Evolutionary conservation across 1,284 basidiomycete species (phyloP).

Genomic region (Heterobasidion occidentale): DNA sequence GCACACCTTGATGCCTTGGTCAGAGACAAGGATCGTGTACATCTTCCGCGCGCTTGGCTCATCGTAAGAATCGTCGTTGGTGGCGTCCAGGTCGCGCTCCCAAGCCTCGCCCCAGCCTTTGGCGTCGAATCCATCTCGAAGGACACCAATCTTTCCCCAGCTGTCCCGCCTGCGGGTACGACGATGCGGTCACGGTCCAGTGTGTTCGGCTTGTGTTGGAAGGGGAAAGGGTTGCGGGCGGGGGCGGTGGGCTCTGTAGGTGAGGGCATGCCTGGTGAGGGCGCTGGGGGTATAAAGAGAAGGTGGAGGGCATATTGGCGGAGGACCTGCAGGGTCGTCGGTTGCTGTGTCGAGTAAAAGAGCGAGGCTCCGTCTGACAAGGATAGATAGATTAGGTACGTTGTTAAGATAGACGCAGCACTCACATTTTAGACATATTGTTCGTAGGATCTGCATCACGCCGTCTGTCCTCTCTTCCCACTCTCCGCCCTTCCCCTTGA

Average conservation of each 20-base stretch:
- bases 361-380: conserved; percentile 80
- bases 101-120: conserved; percentile 77
- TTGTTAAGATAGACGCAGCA: conserved; percentile 7
- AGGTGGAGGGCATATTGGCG: conserved; percentile 86
- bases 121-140: conserved; percentile 89
- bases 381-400: neutral
- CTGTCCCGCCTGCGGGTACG: conserved; percentile 94
- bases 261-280: conserved; percentile 39
- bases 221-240: conserved; percentile 75
- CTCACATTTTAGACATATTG: conserved; percentile 88
- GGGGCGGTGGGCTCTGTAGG: conserved; percentile 45
- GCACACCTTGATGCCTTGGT: conserved; percentile 63
- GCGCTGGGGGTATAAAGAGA: conserved; percentile 73
- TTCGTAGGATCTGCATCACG: conserved; percentile 89
- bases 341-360: conserved; percentile 86
- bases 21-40: conserved; percentile 58
- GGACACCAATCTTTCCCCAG: conserved; percentile 91
- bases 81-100: conserved; percentile 57
- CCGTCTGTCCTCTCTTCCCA: conserved; percentile 97
- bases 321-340: conserved; percentile 72
- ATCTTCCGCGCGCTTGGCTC: conserved; percentile 48
- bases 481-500: conserved; percentile 78
- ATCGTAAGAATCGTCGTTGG: conserved; percentile 30
- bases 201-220: conserved; percentile 82
- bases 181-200: conserved; percentile 89